A percentile compares a stretch with the other conserved stretches of the same genome.
Evolutionary conservation across 495 filamentous ascomycete genomes (phyloP).

Genomic region (Lasiosphaeriaceae sp.): DNA sequence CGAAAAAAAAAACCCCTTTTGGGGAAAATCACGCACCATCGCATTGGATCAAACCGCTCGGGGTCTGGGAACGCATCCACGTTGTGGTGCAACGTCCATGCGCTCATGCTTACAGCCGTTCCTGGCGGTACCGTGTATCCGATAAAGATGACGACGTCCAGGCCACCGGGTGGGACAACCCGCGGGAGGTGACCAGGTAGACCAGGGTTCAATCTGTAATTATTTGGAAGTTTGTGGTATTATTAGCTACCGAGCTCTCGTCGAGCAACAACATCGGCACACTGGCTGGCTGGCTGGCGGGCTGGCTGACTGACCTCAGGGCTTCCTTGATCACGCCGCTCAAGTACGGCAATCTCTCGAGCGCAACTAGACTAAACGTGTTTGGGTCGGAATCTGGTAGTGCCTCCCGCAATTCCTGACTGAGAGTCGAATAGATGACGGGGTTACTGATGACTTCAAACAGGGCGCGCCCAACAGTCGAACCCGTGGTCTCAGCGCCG

Average conservation of each 20-base stretch:
- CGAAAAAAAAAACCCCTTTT: background rate
- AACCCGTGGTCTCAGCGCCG: conserved; percentile 39
- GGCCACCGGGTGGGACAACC: conserved; percentile 21
- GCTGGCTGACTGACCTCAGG: conserved; percentile 14
- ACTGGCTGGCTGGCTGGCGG: too few species aligned
- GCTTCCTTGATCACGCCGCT: conserved; percentile 33
- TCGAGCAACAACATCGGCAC: too few species aligned
- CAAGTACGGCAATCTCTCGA: conserved; percentile 34
- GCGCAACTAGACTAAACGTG: conserved; percentile 2
- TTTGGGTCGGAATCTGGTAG: conserved; percentile 29
- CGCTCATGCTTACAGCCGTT: conserved; percentile 13
- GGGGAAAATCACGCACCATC: conserved; percentile 39
- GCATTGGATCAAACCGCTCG: conserved; percentile 37
- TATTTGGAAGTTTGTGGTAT: too few species aligned
- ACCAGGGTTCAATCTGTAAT: conserved; percentile 16
- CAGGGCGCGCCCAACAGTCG: conserved; percentile 33
- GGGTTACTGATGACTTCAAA: conserved; percentile 35
- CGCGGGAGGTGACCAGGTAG: conserved; percentile 21
- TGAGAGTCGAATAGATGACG: conserved; percentile 24
- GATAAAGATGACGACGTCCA: conserved; percentile 20
- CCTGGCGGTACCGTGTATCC: conserved; percentile 17
- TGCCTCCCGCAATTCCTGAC: conserved; percentile 27
- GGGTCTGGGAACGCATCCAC: conserved; percentile 36
- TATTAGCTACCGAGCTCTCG: too few species aligned
- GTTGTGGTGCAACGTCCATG: conserved; percentile 36